phyloP scores from a whole-genome alignment of 2,329 filamentous ascomycete species.

The Calonectria ilicicola region DNA sequence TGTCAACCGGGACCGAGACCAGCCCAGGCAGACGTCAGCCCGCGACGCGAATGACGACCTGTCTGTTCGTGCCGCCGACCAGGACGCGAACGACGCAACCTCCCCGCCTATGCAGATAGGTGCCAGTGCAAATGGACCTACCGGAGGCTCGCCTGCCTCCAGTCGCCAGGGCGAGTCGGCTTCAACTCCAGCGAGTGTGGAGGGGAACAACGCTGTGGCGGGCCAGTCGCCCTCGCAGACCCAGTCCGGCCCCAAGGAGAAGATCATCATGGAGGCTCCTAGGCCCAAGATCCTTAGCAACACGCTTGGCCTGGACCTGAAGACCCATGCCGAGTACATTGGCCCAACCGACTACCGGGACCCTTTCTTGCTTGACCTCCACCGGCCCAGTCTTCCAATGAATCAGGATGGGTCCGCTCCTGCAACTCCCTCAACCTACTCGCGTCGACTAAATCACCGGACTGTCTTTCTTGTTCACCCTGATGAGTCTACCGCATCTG shows the following conservation, averaged over 20 bases:
- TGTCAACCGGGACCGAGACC: constrained; percentile 35
- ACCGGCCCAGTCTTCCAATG: constrained; percentile 60
- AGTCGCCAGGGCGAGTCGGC: constrained; percentile 40
- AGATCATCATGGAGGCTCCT: constrained; percentile 31
- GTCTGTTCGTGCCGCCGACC: constrained; percentile 10
- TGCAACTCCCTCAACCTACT: constrained; percentile 33
- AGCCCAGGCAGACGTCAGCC: constrained; percentile 27
- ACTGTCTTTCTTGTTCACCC: constrained; percentile 52
- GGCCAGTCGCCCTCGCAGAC: constrained; percentile 28
- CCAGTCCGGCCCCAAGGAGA: constrained; percentile 32
- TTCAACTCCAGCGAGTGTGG: constrained; percentile 39
- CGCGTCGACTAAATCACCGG: constrained; percentile 49
- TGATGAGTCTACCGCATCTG: constrained; percentile 49
- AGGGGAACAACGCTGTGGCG: constrained; percentile 29
- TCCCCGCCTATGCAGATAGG: constrained; percentile 28
- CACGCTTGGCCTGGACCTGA: constrained; percentile 67
- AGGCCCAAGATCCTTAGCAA: constrained; percentile 49
- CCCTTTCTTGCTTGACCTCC: constrained; percentile 67
- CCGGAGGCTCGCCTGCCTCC: constrained; percentile 33
- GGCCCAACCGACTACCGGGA: constrained; percentile 71
- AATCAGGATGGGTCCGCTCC: constrained; percentile 25
- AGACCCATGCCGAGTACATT: constrained; percentile 71
- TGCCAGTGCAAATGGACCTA: constrained; percentile 14
- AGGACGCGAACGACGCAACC: constrained; percentile 17
- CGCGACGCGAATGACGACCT: constrained; percentile 35